Percentiles rank a stretch among this genome's conserved stretches.
Evolutionary conservation across 1,139 yeast genomes (phyloP).

Genomic region (Pneumocystis carinii): DNA sequence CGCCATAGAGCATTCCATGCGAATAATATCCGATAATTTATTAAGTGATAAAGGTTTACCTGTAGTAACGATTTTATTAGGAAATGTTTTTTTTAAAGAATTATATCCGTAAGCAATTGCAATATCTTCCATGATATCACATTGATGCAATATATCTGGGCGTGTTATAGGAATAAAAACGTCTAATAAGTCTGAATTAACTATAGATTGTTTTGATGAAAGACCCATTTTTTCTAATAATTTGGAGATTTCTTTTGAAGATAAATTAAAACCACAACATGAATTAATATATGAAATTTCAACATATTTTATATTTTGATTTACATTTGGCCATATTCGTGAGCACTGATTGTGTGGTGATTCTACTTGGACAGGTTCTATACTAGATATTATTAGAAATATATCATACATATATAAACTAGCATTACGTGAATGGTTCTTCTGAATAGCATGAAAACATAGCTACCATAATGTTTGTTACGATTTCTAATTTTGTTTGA

Average conservation of each 20-base stretch:
- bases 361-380: conserved; percentile 77
- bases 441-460: conserved; percentile 84
- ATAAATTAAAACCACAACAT: conserved; percentile 64
- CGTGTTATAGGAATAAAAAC: conserved; percentile 83
- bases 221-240: conserved; percentile 74
- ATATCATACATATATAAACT: conserved; percentile 22
- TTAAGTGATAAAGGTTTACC: conserved; percentile 84
- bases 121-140: conserved; percentile 98
- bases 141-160: conserved; percentile 89
- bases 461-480: conserved; percentile 79
- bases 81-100: conserved; percentile 63
- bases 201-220: conserved; percentile 39
- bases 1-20: conserved; percentile 83
- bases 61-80: conserved; percentile 62
- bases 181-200: conserved; percentile 40
- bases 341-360: conserved; percentile 72
- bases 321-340: conserved; percentile 60
- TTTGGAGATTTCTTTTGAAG: conserved; percentile 50
- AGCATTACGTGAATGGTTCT: conserved; percentile 32
- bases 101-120: conserved; percentile 94
- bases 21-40: conserved; percentile 76
- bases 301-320: conserved; percentile 54
- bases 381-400: conserved; percentile 21
- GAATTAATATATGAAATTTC: conserved; percentile 81
- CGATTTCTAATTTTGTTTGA: conserved; percentile 79